Evolutionary conservation across 2,329 filamentous ascomycete genomes (phyloP), one percentile per base, ranked within the genome.

Genomic region (Colletotrichum sp.): DNA sequence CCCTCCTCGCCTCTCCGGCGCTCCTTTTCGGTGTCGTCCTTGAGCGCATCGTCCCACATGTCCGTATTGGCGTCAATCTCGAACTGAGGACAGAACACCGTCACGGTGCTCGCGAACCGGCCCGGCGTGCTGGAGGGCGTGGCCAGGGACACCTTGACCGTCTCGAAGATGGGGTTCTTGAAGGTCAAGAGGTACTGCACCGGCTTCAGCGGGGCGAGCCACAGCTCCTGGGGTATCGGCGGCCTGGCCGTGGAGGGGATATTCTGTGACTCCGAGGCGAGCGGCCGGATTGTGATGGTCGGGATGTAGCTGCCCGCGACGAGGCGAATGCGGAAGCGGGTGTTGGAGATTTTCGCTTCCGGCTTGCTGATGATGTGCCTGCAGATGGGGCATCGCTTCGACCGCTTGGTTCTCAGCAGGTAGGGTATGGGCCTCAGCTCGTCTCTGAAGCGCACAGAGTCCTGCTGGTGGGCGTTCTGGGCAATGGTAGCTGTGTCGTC

Each of bases 281-380:
- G 86, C 30, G 93, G 92, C 66, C 92, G 91, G 80, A 98, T 91
- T 34, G 92, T 91, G 77, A 98, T 92, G 75, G 92, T 93, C 1
- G 97, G 97, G 78, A 99, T 95, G 85, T 98, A 96, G 82, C 93
- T 95, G 71, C 93, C 91, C 26, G 97, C 98, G 7, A 99, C 93
- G 1, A 99, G 90, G 71, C 95, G 94, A 84, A 99, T 98, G 81
- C 96, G 95, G 90, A 97, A 99, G 34, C 96, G 94, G 8, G 95
- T 97, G 69, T 94, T 96, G 63, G 93, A 92, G 36, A 98, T 93
- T 85, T 99, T 99, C 75, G 93, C 92, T 85, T 99, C 97, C 16
- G 96, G 97, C 83, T 98, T 98, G 77, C 95, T 95, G 80, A 99
- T 94, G 82, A 99, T 98, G 86, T 99, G 96, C 15, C 97, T 94